Base-by-base conservation (phyloP, 805 yeast genomes). In the Candida fluviatilis region DNA sequence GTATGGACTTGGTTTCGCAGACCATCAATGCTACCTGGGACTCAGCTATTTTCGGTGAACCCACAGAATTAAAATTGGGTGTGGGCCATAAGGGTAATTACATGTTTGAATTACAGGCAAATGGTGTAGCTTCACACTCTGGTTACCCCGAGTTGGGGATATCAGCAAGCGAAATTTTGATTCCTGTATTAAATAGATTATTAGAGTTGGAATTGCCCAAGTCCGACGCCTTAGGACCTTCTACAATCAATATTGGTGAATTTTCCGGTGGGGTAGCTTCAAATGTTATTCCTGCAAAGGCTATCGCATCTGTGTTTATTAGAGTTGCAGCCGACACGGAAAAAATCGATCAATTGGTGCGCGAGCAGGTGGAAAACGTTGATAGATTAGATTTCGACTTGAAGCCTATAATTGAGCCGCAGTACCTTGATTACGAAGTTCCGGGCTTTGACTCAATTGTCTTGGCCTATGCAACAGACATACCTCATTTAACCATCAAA, bases 101-200 rank as follows among this genome's bases (percentile, higher is more conserved):
- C 31, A 47, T 60, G 37, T 69, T 73, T 25, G 51, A 62, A 4
- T 42, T 78, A 18, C 42, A 54, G 13, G 76, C 71, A n/a, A 47
- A 52, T n/a, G 88, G 87, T 3, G 64, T 68, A 38, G 74, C 85
- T 2, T 62, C 78, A 3, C 89, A 82, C 51, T 75, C 82, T 2
- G 87, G 87, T 1, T 80, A 82, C 55, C 90, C 90, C 6, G 75
- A 81, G 34, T 61, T 78, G 28, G 89, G 89, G 3, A 56, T 79
- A 38, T 77, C 76, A 42, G 85, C 89, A 2, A 73, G 76, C 36
- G 75, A 72, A 36, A 73, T 73, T 40, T 54, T 82, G 31, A 60
- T 82, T 36, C 74, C 76, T 17, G 60, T 74, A 1, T 63, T 82
- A 55, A 50, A 69, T 48, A 64, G 68, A 2, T 54, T 82, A 30